These are phyloP conservation scores for Helianthus annuus DNA, from an alignment of 129 eudicot species.

Conservation along the genomic window DNA sequence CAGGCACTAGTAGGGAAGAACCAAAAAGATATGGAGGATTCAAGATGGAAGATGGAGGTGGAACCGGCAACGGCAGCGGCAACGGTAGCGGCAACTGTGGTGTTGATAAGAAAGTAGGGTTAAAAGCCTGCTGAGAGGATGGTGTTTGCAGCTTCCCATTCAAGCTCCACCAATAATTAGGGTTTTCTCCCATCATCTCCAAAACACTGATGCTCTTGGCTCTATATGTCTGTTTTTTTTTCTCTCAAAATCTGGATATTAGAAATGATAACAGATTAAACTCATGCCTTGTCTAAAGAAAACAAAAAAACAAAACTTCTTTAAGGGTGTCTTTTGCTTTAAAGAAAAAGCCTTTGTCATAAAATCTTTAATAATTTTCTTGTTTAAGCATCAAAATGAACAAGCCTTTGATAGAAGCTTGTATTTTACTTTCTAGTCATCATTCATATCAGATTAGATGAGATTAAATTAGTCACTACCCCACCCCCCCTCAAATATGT, in stretches of 20 bases:
- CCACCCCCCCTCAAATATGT: conserved; percentile 35
- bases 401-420: conserved; percentile 53
- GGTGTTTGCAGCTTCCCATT: conserved; percentile 53
- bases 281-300: conserved; percentile 31
- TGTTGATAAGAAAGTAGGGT: conserved; percentile 32
- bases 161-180: conserved; percentile 81
- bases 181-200: conserved; percentile 83
- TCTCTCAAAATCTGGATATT: conserved; percentile 3
- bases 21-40: conserved; percentile 37
- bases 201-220: conserved; percentile 24
- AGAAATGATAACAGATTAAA: conserved; percentile 28
- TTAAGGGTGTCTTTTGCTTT: conserved; percentile 33
- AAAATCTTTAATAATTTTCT: conserved; percentile 50
- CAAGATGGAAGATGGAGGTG: conserved; percentile 31
- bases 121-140: conserved; percentile 39
- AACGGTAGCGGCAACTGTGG: conserved; percentile 15
- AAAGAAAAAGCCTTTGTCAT: conserved; percentile 35
- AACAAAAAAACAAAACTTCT: conserved; percentile 40
- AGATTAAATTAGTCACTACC: conserved; percentile 31
- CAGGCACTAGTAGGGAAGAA: conserved; percentile 38
- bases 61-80: conserved; percentile 12
- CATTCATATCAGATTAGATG: conserved; percentile 47
- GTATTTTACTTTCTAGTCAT: conserved; percentile 57
- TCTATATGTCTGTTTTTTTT: conserved; percentile 23
- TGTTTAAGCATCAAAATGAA: conserved; percentile 47